Evolutionary conservation across 805 yeast genomes (phyloP), one percentile per base, ranked within the genome.

Genomic region (Kuraishia borneana): DNA sequence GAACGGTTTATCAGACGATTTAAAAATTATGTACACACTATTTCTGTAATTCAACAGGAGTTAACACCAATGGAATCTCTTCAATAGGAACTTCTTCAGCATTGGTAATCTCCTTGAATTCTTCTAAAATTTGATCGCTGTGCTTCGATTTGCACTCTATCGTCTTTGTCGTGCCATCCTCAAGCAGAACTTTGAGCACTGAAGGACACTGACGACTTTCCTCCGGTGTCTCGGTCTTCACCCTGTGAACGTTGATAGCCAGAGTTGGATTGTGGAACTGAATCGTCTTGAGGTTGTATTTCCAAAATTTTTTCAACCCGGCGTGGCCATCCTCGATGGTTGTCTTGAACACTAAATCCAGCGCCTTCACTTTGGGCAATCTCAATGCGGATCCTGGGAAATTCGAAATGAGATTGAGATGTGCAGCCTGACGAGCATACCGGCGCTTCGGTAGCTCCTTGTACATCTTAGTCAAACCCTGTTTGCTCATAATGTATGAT

Each of bases 221-320:
- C 14, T 66, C 69, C 32, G 56, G 60, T 18, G 58, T 54, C 3
- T 39, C 50, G 39, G 54, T 59, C 30, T 63, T 59, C 30, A 81
- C 63, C 43, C 87, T 63, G 10, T 68, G 59, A 23, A 84, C 78
- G 18, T 67, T 63, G 36, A 84, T 73, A 18, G 73, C 68, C 19
- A 82, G 48, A 30, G 61, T 59, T n/a, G 89, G 88, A 54, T 87
- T 87, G 60, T 84, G 88, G 54, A 82, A 87, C 51, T 74, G 77
- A 41, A 87, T 64, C 5, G 87, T 74, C 18, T 92, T 94, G 37
- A 87, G 61, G 56, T 74, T 70, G 34, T 64, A 59, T 45, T 71
- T 73, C 92, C 94, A 83, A 56, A 87, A 83, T 43, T 70, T 69
- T 46, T 77, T 73, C 36, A 82, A 70, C 2, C 88, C 88, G 58